Percentiles rank a stretch among this genome's conserved stretches.
Conservation (phyloP, 2,329 filamentous ascomycete species). For the Ophiostoma pallidulum region DNA sequence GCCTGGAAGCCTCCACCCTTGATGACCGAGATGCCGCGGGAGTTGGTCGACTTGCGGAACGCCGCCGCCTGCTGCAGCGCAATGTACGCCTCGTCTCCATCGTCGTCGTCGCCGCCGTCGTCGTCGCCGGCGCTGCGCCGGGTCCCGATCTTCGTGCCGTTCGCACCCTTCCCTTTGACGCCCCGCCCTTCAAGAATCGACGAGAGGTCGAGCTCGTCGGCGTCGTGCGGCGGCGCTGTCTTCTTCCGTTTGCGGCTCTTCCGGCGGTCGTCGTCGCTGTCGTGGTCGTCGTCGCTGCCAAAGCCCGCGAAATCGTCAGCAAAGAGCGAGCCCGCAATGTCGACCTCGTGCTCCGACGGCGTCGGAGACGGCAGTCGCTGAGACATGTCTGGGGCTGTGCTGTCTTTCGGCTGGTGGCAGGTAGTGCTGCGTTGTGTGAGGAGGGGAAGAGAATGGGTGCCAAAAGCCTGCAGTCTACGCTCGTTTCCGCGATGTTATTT, state of each 20-base stretch:
- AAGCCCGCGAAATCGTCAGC: slow-evolving; percentile 32
- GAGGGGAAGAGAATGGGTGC: too few species aligned
- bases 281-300: slow-evolving; percentile 41
- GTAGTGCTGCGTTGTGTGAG: not conserved
- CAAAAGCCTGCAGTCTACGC: too few species aligned
- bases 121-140: slow-evolving; percentile 49
- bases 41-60: slow-evolving; percentile 72
- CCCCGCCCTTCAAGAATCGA: slow-evolving; percentile 50
- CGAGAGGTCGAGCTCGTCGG: slow-evolving; percentile 46
- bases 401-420: not conserved
- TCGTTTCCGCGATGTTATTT: not conserved
- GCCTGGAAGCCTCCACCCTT: slow-evolving; percentile 95
- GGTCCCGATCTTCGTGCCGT: slow-evolving; percentile 2
- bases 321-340: slow-evolving; percentile 75
- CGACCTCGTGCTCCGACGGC: slow-evolving; percentile 79
- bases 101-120: slow-evolving; percentile 37
- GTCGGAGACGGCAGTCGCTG: slow-evolving; percentile 69
- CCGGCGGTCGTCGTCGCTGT: slow-evolving; percentile 28
- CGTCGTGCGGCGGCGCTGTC: slow-evolving; percentile 23
- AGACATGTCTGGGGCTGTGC: slow-evolving; percentile 58
- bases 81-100: slow-evolving; percentile 82
- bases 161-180: slow-evolving; percentile 30
- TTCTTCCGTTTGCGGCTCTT: slow-evolving; percentile 22
- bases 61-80: slow-evolving; percentile 76
- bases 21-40: slow-evolving; percentile 79